phyloP scores from a whole-genome alignment of 495 filamentous ascomycete genomes.

The Penicillium cinerascens region DNA sequence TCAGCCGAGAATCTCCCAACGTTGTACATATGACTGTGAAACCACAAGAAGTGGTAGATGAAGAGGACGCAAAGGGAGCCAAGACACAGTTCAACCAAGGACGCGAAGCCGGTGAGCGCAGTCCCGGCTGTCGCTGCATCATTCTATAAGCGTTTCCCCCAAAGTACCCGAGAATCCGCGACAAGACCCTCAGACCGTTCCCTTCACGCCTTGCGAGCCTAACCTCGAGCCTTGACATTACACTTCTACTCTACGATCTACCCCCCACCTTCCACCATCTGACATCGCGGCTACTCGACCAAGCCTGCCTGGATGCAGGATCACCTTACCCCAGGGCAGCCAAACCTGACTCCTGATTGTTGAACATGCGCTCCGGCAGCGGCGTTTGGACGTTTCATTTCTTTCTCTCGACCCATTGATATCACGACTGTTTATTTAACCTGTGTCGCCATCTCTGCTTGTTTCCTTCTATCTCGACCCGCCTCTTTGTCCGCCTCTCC shows the following conservation, averaged over 20 bases:
- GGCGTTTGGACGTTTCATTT: conserved; percentile 21
- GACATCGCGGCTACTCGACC: conserved; percentile 5
- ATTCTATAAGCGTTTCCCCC: conserved; percentile 58
- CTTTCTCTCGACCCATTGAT: conserved; percentile 8
- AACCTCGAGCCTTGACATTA: neutral
- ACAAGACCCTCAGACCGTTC: neutral
- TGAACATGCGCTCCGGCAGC: conserved; percentile 21
- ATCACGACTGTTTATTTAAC: conserved; percentile 1
- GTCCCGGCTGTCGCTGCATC: conserved; percentile 72
- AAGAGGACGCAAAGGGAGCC: conserved; percentile 76
- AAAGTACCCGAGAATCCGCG: neutral
- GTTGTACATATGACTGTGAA: conserved; percentile 93
- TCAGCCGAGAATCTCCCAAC: conserved; percentile 67
- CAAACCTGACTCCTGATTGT: neutral
- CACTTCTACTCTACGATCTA: neutral
- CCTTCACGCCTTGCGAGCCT: neutral
- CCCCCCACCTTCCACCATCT: neutral
- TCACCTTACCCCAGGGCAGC: neutral
- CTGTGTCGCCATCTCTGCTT: neutral
- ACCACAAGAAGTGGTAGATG: conserved; percentile 83
- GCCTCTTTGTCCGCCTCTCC: neutral
- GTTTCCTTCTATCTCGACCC: neutral
- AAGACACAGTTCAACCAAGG: conserved; percentile 61
- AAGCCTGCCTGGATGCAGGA: conserved; percentile 23
- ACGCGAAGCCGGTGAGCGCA: conserved; percentile 57